Conservation (phyloP, 2,329 filamentous ascomycete species). For the Sporothrix luriei region DNA sequence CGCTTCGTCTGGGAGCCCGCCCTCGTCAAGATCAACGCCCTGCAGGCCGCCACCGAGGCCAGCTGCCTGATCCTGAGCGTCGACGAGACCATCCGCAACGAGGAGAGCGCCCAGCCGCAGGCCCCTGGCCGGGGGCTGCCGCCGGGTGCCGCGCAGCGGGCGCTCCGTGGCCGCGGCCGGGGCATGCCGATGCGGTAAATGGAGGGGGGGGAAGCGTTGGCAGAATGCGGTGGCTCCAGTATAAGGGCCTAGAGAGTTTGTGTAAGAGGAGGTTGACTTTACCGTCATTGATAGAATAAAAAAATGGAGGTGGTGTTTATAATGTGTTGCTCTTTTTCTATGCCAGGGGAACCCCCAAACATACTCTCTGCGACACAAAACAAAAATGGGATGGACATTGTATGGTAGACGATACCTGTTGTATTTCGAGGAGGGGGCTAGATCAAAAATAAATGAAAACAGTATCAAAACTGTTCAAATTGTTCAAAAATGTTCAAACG, state of each 20-base stretch:
- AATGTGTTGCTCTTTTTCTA: neutral
- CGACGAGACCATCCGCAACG: constrained; percentile 98
- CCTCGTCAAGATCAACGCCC: constrained; percentile 93
- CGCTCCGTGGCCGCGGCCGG: constrained; percentile 77
- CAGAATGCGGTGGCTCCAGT: too few relatives aligned
- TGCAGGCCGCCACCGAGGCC: constrained; percentile 93
- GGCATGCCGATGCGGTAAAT: constrained; percentile 82
- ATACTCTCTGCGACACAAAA: neutral
- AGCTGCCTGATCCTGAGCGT: constrained; percentile 93
- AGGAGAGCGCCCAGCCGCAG: constrained; percentile 85
- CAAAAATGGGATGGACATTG: neutral
- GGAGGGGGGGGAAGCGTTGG: constrained; percentile 18
- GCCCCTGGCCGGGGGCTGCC: constrained; percentile 74
- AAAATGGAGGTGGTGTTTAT: constrained; percentile 9
- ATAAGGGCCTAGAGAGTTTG: too few relatives aligned
- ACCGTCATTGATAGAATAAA: neutral
- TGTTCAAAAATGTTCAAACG: neutral
- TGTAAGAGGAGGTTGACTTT: neutral
- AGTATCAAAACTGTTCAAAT: neutral
- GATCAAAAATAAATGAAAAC: constrained; percentile 6
- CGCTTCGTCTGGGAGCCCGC: constrained; percentile 97
- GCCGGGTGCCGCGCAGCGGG: constrained; percentile 83
- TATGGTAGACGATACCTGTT: constrained; percentile 20
- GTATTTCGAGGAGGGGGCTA: constrained; percentile 1
- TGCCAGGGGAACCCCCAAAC: neutral